Evolutionary conservation across 208 protist genomes (phyloP).

Genomic region (Wallacemonas sp.): DNA sequence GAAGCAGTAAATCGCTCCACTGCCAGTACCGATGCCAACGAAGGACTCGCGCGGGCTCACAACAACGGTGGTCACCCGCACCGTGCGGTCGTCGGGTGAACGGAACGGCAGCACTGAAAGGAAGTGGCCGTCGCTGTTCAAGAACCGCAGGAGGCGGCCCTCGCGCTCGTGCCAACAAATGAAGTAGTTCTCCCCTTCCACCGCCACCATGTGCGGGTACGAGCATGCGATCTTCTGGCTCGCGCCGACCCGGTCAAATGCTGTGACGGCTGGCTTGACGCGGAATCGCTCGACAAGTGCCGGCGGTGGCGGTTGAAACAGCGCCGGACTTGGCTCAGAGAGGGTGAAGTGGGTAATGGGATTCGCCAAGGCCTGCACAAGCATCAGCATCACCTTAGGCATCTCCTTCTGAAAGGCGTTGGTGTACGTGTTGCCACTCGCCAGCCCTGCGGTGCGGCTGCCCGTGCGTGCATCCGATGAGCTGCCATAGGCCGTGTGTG

Average conservation of each 20-base stretch:
- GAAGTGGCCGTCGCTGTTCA: conserved; percentile 31
- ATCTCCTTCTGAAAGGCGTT: conserved; percentile 51
- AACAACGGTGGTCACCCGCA: conserved; percentile 54
- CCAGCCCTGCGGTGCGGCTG: conserved; percentile 14
- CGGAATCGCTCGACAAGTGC: conserved; percentile 29
- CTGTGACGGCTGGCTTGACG: conserved; percentile 27
- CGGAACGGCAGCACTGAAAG: conserved; percentile 53
- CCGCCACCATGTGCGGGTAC: conserved; percentile 45
- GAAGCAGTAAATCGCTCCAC: conserved; percentile 71
- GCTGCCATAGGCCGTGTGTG: not conserved
- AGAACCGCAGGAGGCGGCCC: conserved; percentile 63
- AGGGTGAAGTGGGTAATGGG: conserved; percentile 51
- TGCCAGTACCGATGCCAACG: conserved; percentile 54
- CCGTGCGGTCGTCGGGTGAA: conserved; percentile 32
- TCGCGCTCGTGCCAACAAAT: conserved; percentile 67
- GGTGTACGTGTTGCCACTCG: conserved; percentile 53
- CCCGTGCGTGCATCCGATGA: not conserved
- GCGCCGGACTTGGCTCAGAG: conserved; percentile 33
- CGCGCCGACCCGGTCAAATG: conserved; percentile 32
- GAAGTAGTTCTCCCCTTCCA: conserved; percentile 56
- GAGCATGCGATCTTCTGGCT: conserved; percentile 23
- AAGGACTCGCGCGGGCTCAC: conserved; percentile 64
- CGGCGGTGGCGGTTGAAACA: conserved; percentile 30
- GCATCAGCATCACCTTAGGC: conserved; percentile 69
- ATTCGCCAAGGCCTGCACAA: conserved; percentile 54